Evolutionary conservation across 2,329 filamentous ascomycete genomes (phyloP).

Genomic region (Fusarium fujikuroi): DNA sequence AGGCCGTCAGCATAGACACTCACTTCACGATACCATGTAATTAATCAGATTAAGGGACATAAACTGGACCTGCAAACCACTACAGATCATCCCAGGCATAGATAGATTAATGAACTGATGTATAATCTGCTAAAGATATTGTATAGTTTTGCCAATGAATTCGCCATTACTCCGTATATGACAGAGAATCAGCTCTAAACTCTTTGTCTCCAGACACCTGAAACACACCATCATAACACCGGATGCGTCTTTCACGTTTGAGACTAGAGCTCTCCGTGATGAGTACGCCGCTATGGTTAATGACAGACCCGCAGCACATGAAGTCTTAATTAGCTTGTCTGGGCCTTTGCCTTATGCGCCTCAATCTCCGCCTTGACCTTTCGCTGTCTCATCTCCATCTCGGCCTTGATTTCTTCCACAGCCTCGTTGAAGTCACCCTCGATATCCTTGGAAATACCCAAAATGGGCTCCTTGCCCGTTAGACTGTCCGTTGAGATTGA

Average conservation of each 20-base stretch:
- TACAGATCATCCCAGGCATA: conserved; percentile 25
- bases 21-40: conserved; percentile 45
- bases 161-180: neutral
- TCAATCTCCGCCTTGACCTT: conserved; percentile 69
- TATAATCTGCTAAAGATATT: conserved; percentile 18
- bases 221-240: conserved; percentile 10
- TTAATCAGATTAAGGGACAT: conserved; percentile 21
- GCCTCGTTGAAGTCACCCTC: conserved; percentile 81
- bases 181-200: neutral
- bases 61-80: conserved; percentile 13
- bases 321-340: conserved; percentile 10
- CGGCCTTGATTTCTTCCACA: conserved; percentile 76
- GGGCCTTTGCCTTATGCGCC: conserved; percentile 48
- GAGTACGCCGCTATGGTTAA: neutral
- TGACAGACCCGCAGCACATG: neutral
- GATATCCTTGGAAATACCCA: conserved; percentile 83
- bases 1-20: conserved; percentile 35
- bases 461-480: conserved; percentile 67
- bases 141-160: neutral
- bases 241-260: neutral
- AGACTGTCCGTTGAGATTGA: conserved; percentile 68
- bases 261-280: neutral
- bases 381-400: conserved; percentile 68
- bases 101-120: conserved; percentile 41
- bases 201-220: neutral